Evolutionary conservation across 2,329 filamentous ascomycete genomes (phyloP), one percentile per base, ranked within the genome.

Genomic region (Pseudogymnoascus sp.): DNA sequence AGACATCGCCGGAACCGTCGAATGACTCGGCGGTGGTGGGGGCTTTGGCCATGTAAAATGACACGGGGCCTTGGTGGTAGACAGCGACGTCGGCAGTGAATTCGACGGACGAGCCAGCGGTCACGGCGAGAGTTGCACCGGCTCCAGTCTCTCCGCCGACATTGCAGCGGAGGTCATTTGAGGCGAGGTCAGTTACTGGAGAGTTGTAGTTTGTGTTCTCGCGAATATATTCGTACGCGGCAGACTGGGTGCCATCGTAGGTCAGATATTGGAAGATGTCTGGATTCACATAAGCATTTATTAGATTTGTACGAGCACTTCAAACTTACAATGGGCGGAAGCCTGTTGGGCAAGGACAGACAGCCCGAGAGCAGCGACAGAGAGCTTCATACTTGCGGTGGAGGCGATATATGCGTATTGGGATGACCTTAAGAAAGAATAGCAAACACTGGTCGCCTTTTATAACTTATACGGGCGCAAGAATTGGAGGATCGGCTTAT

Each of bases 141-240:
- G 46, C 38, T 8, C 62, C 62, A 11, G 37, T 63, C 59, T 42
- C 59, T 38, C 34, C 53, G 12, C 62, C 62, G 64, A 74, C 72
- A 71, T 79, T 79, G 73, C 77, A 79, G 25, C 76, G 69, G 34
- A 79, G 69, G 65, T 78, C 75, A 68, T 83, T 81, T 5, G 70
- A 73, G 9, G 76, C 76, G 18, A 75, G 77, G 3, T 83, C 84
- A 49, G 73, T 72, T 8, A 86, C 67, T 6, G 76, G 76, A 69
- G 85, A 75, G 42, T 79, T 76, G 69, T 85, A 84, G n/a, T 63
- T 63, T 37, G 62, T 62, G 59, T 61, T 63, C 37, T 74, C 74
- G 12, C 75, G 72, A 2, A 83, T 83, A 7, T 80, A 77, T 31
- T 63, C 31, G 16, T 63, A 63, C 12, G 56, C 46, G 21, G 53